phyloP scores from a whole-genome alignment of 768 basidiomycete species.

The Amyloporia xantha region DNA sequence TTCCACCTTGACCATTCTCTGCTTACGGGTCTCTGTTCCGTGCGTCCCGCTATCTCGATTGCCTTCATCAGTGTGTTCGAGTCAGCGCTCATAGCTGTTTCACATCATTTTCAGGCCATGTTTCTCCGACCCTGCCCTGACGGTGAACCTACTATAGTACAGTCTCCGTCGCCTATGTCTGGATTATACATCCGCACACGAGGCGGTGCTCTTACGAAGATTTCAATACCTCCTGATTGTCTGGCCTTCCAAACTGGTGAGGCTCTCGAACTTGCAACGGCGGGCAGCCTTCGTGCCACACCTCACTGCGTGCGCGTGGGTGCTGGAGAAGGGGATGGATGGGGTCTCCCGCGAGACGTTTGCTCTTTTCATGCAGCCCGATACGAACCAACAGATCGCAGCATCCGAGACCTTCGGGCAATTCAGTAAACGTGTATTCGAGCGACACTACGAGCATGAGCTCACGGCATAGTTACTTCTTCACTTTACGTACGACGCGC shows the following conservation, averaged over 20 bases:
- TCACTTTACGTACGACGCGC: too few species aligned
- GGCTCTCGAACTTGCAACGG: conserved; percentile 86
- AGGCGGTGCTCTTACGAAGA: conserved; percentile 70
- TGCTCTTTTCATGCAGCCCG: conserved; percentile 85
- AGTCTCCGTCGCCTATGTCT: conserved; percentile 66
- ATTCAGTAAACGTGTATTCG: conserved; percentile 81
- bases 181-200: conserved; percentile 91
- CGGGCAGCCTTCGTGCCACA: conserved; percentile 75
- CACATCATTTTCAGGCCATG: conserved; percentile 69
- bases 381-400: conserved; percentile 70
- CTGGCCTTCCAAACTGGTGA: conserved; percentile 97
- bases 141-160: conserved; percentile 40
- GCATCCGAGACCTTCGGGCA: conserved; percentile 75
- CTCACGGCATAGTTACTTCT: conserved; percentile 20
- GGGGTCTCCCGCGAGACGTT: conserved; percentile 80
- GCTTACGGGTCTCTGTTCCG: conserved; percentile 89
- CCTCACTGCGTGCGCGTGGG: conserved; percentile 91
- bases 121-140: conserved; percentile 52
- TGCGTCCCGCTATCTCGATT: conserved; percentile 27
- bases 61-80: too few species aligned
- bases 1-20: conserved; percentile 91
- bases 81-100: neutral
- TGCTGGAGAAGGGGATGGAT: conserved; percentile 33
- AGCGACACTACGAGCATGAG: conserved; percentile 49
- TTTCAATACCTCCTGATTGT: conserved; percentile 78